Evolutionary conservation across 164 flowering plant species (phyloP).

Genomic region (Liriodendron chinense): DNA sequence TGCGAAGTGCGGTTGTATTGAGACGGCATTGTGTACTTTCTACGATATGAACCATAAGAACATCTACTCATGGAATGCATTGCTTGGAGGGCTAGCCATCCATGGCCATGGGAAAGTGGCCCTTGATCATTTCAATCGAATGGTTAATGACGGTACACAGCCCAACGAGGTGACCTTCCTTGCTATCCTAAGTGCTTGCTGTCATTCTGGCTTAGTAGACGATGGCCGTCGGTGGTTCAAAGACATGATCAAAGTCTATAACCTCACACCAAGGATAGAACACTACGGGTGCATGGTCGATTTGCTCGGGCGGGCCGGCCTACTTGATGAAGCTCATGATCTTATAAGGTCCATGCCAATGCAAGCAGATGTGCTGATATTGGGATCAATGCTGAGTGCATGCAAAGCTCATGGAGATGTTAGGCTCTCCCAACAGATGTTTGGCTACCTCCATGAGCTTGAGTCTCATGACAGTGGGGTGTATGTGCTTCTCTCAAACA

Average conservation of each 20-base stretch:
- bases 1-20: conserved; percentile 58
- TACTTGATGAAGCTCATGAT: conserved; percentile 40
- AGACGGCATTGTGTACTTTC: conserved; percentile 36
- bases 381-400: conserved; percentile 59
- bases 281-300: conserved; percentile 64
- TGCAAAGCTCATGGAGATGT: conserved; percentile 38
- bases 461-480: conserved; percentile 46
- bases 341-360: conserved; percentile 42
- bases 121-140: conserved; percentile 28
- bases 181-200: conserved; percentile 54
- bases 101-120: conserved; percentile 48
- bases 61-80: conserved; percentile 46
- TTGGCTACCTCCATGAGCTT: conserved; percentile 25
- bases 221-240: conserved; percentile 37
- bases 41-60: conserved; percentile 23
- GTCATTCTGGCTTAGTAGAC: conserved; percentile 57
- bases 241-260: conserved; percentile 28
- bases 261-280: conserved; percentile 38
- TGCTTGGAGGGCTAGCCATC: conserved; percentile 52
- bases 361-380: conserved; percentile 46
- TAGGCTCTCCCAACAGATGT: conserved; percentile 30
- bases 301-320: conserved; percentile 52
- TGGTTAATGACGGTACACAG: conserved; percentile 26
- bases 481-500: conserved; percentile 50
- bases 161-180: conserved; percentile 54